Base-by-base conservation (phyloP, 1,139 yeast genomes). In the Pneumocystis wakefieldiae region DNA sequence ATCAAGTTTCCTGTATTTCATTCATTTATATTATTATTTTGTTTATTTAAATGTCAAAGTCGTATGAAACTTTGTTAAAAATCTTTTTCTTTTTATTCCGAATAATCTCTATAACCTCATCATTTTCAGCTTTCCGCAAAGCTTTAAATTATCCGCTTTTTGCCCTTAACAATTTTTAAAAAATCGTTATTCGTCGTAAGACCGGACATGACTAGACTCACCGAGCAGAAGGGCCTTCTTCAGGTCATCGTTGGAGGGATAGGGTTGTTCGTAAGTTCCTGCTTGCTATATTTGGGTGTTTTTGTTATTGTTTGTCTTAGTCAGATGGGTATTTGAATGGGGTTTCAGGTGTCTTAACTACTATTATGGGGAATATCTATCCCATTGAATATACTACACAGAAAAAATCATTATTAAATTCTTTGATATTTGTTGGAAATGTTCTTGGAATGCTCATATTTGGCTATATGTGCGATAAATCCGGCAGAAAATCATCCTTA, bases 401-500 rank as follows among this genome's bases (percentile, higher is more conserved):
- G 0, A 79, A 83, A 66, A 88, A 89, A 71, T 48, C 55, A 1
- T 19, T 48, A 6, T 87, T 90, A 63, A 80, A 94, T 0, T 83
- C 96, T n/a, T 86, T 90, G 71, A 95, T 90, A 0, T 90, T 90
- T 72, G 96, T 81, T 14, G 97, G 97, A 70, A 89, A 91, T 2
- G 94, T 90, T 62, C 80, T 87, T n/a, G 97, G 97, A 59, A 91
- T 85, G 77, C 78, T 90, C 63, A 63, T 78, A 1, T 89, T 90
- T 74, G 97, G 96, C 61, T 84, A 83, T 70, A 76, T 87, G 62
- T 81, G 95, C 19, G 97, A 90, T 75, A 81, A 84, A 70, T 77
- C 83, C 68, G 85, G 90, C 14, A 83, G 97, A 76, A 88, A 85
- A 71, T 74, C 79, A 8, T 95, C 95, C 61, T 89, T 90, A 95